Conservation (phyloP, 352 stramenopile species). For the Phytophthora fragariaefolia region DNA sequence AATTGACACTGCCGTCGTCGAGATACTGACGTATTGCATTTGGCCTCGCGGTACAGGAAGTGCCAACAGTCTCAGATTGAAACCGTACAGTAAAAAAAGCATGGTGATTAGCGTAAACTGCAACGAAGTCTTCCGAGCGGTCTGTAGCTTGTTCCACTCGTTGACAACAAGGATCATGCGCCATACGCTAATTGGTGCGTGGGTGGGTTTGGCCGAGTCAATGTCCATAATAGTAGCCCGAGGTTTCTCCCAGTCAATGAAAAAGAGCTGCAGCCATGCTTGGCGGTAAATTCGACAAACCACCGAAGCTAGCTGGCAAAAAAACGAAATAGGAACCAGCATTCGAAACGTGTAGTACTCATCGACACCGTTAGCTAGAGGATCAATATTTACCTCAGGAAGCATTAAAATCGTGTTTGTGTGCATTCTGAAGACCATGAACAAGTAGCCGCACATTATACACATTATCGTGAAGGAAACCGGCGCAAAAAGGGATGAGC, state of each 20-base stretch:
- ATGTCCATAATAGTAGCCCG: conserved; percentile 66
- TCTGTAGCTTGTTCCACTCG: conserved; percentile 94
- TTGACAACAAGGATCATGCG: conserved; percentile 95
- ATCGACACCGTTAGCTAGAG: conserved; percentile 57
- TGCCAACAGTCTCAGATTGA: conserved; percentile 51
- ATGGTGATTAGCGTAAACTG: conserved; percentile 85
- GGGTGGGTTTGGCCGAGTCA: conserved; percentile 51
- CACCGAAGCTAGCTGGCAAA: conserved; percentile 83
- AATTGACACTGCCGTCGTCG: conserved; percentile 8
- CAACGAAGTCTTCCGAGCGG: conserved; percentile 78
- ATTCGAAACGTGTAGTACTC: conserved; percentile 91
- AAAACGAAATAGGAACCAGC: conserved; percentile 82
- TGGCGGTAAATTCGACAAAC: conserved; percentile 80
- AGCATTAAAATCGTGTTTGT: conserved; percentile 89
- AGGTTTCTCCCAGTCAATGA: conserved; percentile 95
- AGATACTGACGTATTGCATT: conserved; percentile 54
- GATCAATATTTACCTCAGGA: conserved; percentile 64
- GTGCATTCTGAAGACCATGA: conserved; percentile 96
- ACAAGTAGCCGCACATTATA: conserved; percentile 85
- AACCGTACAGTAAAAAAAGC: conserved; percentile 90
- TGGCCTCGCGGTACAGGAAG: conserved; percentile 64
- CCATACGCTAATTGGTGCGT: conserved; percentile 90
- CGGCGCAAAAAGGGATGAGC: conserved; percentile 50
- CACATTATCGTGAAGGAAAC: conserved; percentile 72
- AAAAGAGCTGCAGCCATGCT: conserved; percentile 86